Evolutionary conservation across 306 rosid genomes (phyloP), one percentile per base, ranked within the genome.

Genomic region (Lotus japonicus): DNA sequence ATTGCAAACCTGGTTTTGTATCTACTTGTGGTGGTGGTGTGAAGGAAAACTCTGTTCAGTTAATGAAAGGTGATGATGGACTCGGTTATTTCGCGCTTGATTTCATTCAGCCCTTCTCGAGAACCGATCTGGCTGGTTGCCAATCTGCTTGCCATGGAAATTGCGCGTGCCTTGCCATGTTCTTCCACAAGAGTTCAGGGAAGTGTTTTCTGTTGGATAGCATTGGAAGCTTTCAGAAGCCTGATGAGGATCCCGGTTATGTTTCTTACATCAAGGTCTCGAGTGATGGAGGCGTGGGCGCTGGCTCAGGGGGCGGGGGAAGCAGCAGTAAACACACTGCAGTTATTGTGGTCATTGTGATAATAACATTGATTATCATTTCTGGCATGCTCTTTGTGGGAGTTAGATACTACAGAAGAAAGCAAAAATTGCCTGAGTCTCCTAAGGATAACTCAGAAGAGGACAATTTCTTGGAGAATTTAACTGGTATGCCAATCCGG

Each of bases 121-220:
- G 69, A 51, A 84, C 84, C 1, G 84, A 94, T 73, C 44, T 88
- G 68, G 58, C 70, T 9, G 76, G 91, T 16, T 94, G 97, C 84
- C 82, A 85, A 53, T 51, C 70, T 1, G 82, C 88, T 33, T 90
- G 97, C 79, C 51, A 48, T 9, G 82, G 80, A 28, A 87, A 88
- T 74, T 90, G 99, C 72, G 82, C 95, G 0, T 94, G 97, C 66
- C 89, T 85, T 44, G 97, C 87, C 0, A 2, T 90, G 85, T 94
- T 94, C 89, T 94, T 88, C 67, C 84, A 94, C 12, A 83, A 3
- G 64, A 85, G 81, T 52, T 80, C 97, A 5, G 91, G 97, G 17
- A 79, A 80, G 38, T 94, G 99, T 63, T 90, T 79, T 58, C 71
- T 79, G 23, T 72, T 90, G 72, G 95, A 90, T 16, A 74, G 68